A percentile compares a stretch with the other conserved stretches of the same genome.
These are phyloP conservation scores for Citrus reticulata DNA, from an alignment of 345 rosid genomes.

Conservation along the genomic window DNA sequence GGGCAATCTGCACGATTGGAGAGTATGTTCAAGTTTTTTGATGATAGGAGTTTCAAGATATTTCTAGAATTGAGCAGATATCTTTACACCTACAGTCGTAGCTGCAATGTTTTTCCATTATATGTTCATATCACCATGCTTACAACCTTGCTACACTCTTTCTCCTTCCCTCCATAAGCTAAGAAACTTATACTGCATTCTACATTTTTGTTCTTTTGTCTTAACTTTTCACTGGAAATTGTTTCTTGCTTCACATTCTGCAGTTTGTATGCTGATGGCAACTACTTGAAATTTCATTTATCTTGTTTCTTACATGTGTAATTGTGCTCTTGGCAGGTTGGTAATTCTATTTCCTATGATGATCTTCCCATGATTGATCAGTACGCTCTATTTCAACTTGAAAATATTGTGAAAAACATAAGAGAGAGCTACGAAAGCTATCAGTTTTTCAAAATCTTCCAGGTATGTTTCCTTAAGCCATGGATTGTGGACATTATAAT, in stretches of 20 bases:
- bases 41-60: neutral
- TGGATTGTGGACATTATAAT: neutral
- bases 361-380: conserved; percentile 88
- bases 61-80: neutral
- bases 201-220: neutral
- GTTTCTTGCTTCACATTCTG: neutral
- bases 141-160: neutral
- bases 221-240: neutral
- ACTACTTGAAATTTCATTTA: neutral
- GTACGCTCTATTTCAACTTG: conserved; percentile 86
- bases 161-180: neutral
- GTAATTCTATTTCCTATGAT: conserved; percentile 60
- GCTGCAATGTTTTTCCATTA: neutral
- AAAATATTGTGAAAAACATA: conserved; percentile 70
- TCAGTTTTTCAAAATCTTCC: conserved; percentile 89
- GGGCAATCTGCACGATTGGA: conserved; percentile 96
- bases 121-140: neutral
- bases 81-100: neutral
- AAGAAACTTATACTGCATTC: conserved; percentile 2
- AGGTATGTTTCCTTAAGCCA: conserved; percentile 38
- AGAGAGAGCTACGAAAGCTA: conserved; percentile 73
- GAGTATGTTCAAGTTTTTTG: conserved; percentile 40
- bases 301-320: conserved; percentile 1
- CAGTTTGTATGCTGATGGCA: neutral
- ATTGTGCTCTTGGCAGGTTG: conserved; percentile 52